These are phyloP conservation scores for Cryphonectria radicalis DNA, from an alignment of 2,329 filamentous ascomycete species.

Conservation along the genomic window DNA sequence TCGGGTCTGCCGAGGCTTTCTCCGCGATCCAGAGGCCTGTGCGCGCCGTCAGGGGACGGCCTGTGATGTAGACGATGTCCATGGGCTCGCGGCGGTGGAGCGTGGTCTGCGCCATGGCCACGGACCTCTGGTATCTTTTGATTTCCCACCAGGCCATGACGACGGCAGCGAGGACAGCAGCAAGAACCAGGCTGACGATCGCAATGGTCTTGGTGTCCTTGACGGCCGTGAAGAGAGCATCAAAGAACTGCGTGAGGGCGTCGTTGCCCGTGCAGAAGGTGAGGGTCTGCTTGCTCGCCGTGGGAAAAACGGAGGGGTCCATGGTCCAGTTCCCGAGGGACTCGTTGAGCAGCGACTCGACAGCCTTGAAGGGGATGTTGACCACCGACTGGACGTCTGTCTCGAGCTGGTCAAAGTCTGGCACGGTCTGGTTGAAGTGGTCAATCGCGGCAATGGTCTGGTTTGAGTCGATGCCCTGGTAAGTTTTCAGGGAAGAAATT, in stretches of 20 bases:
- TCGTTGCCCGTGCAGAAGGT: conserved; percentile 89
- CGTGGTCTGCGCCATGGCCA: conserved; percentile 69
- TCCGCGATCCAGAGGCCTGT: conserved; percentile 72
- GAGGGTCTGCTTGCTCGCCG: conserved; percentile 80
- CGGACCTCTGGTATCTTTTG: conserved; percentile 74
- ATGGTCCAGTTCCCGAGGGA: conserved; percentile 77
- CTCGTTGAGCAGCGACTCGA: conserved; percentile 73
- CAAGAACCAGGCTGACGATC: conserved; percentile 71
- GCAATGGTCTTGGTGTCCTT: conserved; percentile 73
- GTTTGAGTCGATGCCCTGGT: conserved; percentile 71
- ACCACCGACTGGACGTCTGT: conserved; percentile 80
- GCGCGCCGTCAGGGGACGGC: conserved; percentile 75
- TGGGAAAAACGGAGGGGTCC: conserved; percentile 75
- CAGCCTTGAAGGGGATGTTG: conserved; percentile 77
- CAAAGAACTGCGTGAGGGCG: conserved; percentile 83
- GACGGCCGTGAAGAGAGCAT: conserved; percentile 68
- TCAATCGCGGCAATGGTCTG: conserved; percentile 72
- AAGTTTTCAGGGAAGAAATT: conserved; percentile 60
- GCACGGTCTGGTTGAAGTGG: conserved; percentile 77
- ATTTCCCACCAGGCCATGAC: conserved; percentile 84
- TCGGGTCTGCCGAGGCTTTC: conserved; percentile 57
- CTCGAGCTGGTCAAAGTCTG: conserved; percentile 80
- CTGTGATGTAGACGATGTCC: conserved; percentile 87
- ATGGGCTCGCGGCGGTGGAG: conserved; percentile 74
- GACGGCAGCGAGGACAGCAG: conserved; percentile 71